Conservation (phyloP, 2,329 filamentous ascomycete genomes). For the Thermothelomyces thermophilus region DNA sequence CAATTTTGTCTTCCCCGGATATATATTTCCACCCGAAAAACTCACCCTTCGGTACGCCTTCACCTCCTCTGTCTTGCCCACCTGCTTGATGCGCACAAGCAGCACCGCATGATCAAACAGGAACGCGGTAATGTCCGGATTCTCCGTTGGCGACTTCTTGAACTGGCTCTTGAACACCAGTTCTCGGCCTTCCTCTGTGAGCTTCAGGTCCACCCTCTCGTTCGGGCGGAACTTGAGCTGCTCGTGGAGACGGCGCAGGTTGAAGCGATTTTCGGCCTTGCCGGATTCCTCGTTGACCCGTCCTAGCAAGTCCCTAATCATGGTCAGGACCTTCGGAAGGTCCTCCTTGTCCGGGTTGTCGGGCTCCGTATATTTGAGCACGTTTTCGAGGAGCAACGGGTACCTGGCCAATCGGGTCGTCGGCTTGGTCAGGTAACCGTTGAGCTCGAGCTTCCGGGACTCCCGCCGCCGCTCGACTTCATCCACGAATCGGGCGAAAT, state of each 20-base stretch:
- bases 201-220: conserved; percentile 86
- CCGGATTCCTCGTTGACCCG: conserved; percentile 92
- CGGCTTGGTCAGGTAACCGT: conserved; percentile 95
- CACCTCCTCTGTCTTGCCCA: conserved; percentile 88
- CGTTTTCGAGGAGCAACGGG: conserved; percentile 82
- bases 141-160: conserved; percentile 87
- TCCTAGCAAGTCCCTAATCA: conserved; percentile 81
- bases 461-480: conserved; percentile 95
- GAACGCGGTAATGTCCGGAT: conserved; percentile 85
- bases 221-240: conserved; percentile 85
- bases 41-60: conserved; percentile 78
- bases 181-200: conserved; percentile 89
- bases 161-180: conserved; percentile 89
- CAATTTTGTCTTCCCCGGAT: not conserved
- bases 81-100: conserved; percentile 82
- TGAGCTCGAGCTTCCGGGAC: conserved; percentile 91
- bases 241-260: conserved; percentile 83
- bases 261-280: conserved; percentile 96
- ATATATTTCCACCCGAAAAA: conserved; percentile 10
- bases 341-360: conserved; percentile 86
- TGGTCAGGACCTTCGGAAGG: conserved; percentile 78
- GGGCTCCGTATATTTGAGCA: conserved; percentile 84
- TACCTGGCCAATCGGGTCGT: conserved; percentile 93
- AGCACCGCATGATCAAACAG: conserved; percentile 94
- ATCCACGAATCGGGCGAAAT: conserved; percentile 87